A percentile compares a stretch with the other conserved stretches of the same genome.
These are phyloP conservation scores for Syncephalastrum sp. DNA, from an alignment of 371 early-diverging fungal species.

Conservation along the genomic window DNA sequence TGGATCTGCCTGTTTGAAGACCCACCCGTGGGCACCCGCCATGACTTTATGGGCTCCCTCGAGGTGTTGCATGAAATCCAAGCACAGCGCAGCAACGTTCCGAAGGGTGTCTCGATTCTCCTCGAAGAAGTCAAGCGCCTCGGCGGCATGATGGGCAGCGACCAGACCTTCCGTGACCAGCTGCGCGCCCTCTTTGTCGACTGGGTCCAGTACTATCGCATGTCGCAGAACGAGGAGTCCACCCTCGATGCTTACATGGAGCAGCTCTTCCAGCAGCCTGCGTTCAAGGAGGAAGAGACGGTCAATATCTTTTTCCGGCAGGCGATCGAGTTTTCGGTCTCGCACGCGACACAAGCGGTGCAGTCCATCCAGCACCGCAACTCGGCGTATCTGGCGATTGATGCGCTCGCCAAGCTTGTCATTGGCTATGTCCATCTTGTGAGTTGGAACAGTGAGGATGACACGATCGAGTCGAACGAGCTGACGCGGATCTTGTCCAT, in stretches of 20 bases:
- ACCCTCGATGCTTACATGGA: conserved; percentile 59
- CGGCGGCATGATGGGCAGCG: background rate
- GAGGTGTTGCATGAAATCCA: conserved; percentile 52
- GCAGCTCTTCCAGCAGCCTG: conserved; percentile 78
- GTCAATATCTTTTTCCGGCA: conserved; percentile 87
- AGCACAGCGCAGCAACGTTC: conserved; percentile 62
- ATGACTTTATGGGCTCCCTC: conserved; percentile 74
- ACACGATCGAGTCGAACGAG: conserved; percentile 17
- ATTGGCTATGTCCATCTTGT: conserved; percentile 53
- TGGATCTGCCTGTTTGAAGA: conserved; percentile 69
- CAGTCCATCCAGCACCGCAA: conserved; percentile 20
- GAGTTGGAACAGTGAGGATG: conserved; percentile 7
- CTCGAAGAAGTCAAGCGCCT: conserved; percentile 31
- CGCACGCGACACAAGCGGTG: conserved; percentile 51
- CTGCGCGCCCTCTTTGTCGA: conserved; percentile 75
- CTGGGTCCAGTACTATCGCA: conserved; percentile 88
- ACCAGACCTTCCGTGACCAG: conserved; percentile 56
- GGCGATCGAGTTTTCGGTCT: conserved; percentile 81
- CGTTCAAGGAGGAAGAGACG: conserved; percentile 73
- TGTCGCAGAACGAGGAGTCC: conserved; percentile 79
- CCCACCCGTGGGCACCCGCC: conserved; percentile 51
- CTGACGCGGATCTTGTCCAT: conserved; percentile 82
- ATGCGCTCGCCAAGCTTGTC: conserved; percentile 82
- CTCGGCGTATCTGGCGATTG: conserved; percentile 73
- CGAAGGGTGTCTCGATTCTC: conserved; percentile 58